Evolutionary conservation across 129 eudicot genomes (phyloP), one percentile per base, ranked within the genome.

Genomic region (Deinandra increscens): DNA sequence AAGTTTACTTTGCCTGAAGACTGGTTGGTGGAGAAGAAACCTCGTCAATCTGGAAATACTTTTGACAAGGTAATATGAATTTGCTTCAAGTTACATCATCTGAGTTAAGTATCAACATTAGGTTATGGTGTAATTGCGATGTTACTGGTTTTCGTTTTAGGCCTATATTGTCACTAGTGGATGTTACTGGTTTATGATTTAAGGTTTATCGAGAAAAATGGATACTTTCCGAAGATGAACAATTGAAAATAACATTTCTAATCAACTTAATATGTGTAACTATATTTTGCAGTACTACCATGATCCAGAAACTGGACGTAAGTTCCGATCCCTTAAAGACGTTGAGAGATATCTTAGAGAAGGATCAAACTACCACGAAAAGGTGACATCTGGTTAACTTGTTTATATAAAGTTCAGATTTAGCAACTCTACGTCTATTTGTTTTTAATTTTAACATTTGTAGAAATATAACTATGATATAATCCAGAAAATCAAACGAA

Each of bases 11-110:
- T 91, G 60, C 97, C 97, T 45, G 90, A 88, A 66, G 92, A 91
- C 70, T 87, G 97, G 97, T 73, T 81, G 46, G 88, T 91, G 72
- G 93, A 91, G 80, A 79, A 85, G 78, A 87, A 80, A 9, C 90
- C 91, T 5, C 90, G 97, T 34, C 78, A 49, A 58, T 18, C 26
- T 59, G 82, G 76, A 0, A 18, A 20, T 60, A 49, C 33, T 13
- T 12, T n/a, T 60, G 96, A 88, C 83, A 85, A 78, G 92, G 97
- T 91, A 69, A 29, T 54, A 11, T 20, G 37, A 69, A 36, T 69
- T 51, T 51, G 22, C 7, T 37, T 53, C 19, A 53, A n/a, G n/a
- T n/a, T n/a, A 20, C 51, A 69, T 34, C 15, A 36, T 41, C 22
- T 9, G 15, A 68, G 2, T 4, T 17, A 39, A 49, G 37, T 48